Base-by-base conservation (phyloP, 495 filamentous ascomycete species). In the Glonium stellatum region DNA sequence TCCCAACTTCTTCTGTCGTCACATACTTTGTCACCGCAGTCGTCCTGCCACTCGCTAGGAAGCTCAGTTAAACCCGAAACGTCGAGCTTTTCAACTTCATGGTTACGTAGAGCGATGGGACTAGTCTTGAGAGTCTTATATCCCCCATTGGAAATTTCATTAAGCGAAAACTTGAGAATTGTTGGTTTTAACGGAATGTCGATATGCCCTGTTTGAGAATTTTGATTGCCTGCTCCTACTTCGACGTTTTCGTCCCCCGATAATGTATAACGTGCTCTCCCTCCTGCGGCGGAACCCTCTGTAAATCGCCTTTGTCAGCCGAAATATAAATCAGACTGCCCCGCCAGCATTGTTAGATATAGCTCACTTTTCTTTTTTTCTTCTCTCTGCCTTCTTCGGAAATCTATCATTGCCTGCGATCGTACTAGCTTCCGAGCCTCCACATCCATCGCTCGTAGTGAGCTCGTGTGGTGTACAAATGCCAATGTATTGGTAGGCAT, bases 391-490 rank as follows among this genome's bases (percentile, higher is more conserved):
- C 18, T 15, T 8, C 46, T 15, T 19, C 46, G 12, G 21, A n/a
- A 49, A 22, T 49, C 46, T 49, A 49, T 49, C 46, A 49, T 49
- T 5, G 46, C 46, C 21, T 49, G 46, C 8, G 46, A 49, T n/a
- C 46, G 46, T 6, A 49, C 46, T 49, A 49, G 46, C 46, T 49
- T 49, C 46, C 21, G 12, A 8, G 46, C 21, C 18, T 49, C 8
- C 12, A 10, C 12, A 19, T 49, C 46, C 21, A 49, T 15, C 6
- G 10, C 46, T 18, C 21, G 46, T 19, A 6, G 6, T 18, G 46
- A 49, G 6, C 46, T 49, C 10, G 46, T 49, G 46, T 49, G 46
- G 18, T 49, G 21, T 49, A 49, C 46, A 49, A 49, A 49, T n/a
- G 46, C 10, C 5, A 49, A 18, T 18, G 46, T 49, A 8, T 49